A percentile compares a stretch with the other conserved stretches of the same genome.
These are phyloP conservation scores for Dothiorella sarmentorum DNA, from an alignment of 2,329 filamentous ascomycete species.

Conservation along the genomic window DNA sequence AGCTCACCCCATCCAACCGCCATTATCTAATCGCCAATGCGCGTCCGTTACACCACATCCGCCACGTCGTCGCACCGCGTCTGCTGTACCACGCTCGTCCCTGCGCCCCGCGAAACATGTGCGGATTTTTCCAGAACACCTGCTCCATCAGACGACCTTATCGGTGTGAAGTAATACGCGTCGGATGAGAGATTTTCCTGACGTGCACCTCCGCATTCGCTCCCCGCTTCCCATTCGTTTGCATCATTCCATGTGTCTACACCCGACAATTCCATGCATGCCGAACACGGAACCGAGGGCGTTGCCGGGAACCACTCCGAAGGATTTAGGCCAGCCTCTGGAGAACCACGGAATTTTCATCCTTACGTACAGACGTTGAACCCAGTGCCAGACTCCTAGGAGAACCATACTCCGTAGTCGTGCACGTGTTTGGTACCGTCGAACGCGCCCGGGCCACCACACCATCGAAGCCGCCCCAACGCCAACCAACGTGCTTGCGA, in stretches of 20 bases:
- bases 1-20: slow-evolving; percentile 2
- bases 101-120: slow-evolving; percentile 7
- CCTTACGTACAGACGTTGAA: slow-evolving; percentile 8
- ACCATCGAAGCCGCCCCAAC: not conserved
- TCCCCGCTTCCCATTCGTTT: not conserved
- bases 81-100: slow-evolving; percentile 5
- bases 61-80: slow-evolving; percentile 7
- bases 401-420: not conserved
- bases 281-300: not conserved
- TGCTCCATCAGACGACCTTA: not conserved
- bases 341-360: slow-evolving; percentile 2
- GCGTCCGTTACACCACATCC: slow-evolving; percentile 7
- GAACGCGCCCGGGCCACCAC: not conserved
- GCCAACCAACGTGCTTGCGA: not conserved
- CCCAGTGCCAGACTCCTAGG: not conserved
- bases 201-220: slow-evolving; percentile 3
- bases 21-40: slow-evolving; percentile 18
- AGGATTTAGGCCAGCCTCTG: slow-evolving; percentile 1
- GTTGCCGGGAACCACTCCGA: not conserved
- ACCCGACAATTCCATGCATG: not conserved
- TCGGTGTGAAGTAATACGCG: not conserved
- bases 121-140: not conserved
- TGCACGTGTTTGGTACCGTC: too few species aligned
- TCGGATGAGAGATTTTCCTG: slow-evolving; percentile 10
- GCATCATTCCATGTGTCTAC: slow-evolving; percentile 3